These are phyloP conservation scores for Epichloe sp. DNA, from an alignment of 2,329 filamentous ascomycete genomes.

Conservation along the genomic window DNA sequence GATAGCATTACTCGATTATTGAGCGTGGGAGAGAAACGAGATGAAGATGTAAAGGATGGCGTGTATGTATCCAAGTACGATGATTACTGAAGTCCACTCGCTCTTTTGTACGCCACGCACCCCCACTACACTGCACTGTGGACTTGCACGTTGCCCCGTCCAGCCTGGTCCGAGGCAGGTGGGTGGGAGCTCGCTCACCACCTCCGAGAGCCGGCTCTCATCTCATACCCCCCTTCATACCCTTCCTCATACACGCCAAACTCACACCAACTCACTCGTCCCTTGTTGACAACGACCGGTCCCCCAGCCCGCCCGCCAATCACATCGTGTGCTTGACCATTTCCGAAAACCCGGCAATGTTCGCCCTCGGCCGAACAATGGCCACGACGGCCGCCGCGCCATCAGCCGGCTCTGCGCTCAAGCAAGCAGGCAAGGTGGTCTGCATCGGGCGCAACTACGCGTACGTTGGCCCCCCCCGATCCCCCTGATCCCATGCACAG, in stretches of 20 bases:
- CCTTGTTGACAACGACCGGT: neutral
- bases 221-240: neutral
- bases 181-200: neutral
- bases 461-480: conserved; percentile 34
- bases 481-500: neutral
- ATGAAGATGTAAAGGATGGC: neutral
- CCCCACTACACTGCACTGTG: too few relatives aligned
- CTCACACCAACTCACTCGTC: too few relatives aligned
- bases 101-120: too few relatives aligned
- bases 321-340: too few relatives aligned
- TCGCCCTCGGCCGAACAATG: conserved; percentile 23
- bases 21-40: neutral
- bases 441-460: conserved; percentile 97
- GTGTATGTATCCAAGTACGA: neutral
- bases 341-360: conserved; percentile 14
- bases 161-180: neutral
- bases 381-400: conserved; percentile 25
- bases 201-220: neutral
- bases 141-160: too few relatives aligned
- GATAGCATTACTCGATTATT: neutral
- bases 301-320: neutral
- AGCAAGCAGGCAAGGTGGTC: conserved; percentile 60
- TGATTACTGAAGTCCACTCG: neutral
- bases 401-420: conserved; percentile 28
- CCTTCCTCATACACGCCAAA: too few relatives aligned